phyloP scores from a whole-genome alignment of 768 basidiomycete species.

The Lactarius hengduanensis region DNA sequence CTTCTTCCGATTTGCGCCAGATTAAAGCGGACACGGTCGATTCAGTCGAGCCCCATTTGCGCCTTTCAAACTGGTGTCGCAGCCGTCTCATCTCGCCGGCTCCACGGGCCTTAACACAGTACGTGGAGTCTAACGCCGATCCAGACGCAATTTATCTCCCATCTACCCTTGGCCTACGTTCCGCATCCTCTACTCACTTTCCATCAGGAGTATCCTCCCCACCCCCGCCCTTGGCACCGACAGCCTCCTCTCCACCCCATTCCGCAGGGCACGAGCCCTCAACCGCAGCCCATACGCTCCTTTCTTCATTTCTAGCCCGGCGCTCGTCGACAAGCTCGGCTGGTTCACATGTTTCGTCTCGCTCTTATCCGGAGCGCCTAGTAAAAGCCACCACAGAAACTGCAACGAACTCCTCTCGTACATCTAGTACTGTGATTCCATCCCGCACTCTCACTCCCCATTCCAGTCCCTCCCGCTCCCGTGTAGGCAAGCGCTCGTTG shows the following conservation, averaged over 20 bases:
- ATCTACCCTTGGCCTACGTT: slow-evolving; percentile 66
- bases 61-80: slow-evolving; percentile 51
- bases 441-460: slow-evolving; percentile 11
- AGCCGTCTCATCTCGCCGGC: slow-evolving; percentile 61
- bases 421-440: background rate
- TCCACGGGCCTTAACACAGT: slow-evolving; percentile 75
- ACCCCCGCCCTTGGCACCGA: slow-evolving; percentile 5
- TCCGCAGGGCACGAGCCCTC: slow-evolving; percentile 31
- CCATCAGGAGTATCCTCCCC: slow-evolving; percentile 27
- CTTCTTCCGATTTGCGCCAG: slow-evolving; percentile 21
- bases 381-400: slow-evolving; percentile 7
- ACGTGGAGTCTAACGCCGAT: slow-evolving; percentile 57
- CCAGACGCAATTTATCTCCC: slow-evolving; percentile 57
- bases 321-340: slow-evolving; percentile 26
- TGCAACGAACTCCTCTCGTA: slow-evolving; percentile 9
- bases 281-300: slow-evolving; percentile 60
- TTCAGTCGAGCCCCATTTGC: slow-evolving; percentile 42
- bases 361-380: slow-evolving; percentile 10
- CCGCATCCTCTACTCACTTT: slow-evolving; percentile 27
- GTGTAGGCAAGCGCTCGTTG: slow-evolving; percentile 25
- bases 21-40: background rate
- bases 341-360: slow-evolving; percentile 4
- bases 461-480: slow-evolving; percentile 25
- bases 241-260: slow-evolving; percentile 8
- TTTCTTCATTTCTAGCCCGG: slow-evolving; percentile 50